phyloP scores from a whole-genome alignment of 2,329 filamentous ascomycete species.

The Claviceps purpurea region DNA sequence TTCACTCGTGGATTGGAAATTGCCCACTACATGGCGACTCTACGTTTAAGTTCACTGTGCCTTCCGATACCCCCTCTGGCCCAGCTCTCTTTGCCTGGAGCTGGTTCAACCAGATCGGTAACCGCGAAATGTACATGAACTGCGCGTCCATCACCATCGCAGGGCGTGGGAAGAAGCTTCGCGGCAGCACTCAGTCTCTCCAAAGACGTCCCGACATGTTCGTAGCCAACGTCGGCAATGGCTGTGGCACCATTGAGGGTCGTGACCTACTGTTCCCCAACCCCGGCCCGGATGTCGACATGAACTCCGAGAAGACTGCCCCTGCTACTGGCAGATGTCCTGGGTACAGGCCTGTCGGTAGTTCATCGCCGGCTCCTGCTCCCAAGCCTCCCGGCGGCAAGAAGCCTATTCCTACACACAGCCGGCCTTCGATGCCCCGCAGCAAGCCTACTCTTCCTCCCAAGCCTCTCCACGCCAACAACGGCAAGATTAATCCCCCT shows the following conservation, averaged over 20 bases:
- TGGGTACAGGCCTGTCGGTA: neutral
- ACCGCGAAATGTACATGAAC: constrained; percentile 81
- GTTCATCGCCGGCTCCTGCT: neutral
- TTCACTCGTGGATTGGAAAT: constrained; percentile 42
- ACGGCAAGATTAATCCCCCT: neutral
- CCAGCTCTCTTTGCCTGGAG: constrained; percentile 62
- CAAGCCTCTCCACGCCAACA: neutral
- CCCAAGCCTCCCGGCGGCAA: neutral
- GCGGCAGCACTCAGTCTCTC: constrained; percentile 29
- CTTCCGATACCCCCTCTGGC: constrained; percentile 43
- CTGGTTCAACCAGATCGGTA: constrained; percentile 65
- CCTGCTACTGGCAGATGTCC: constrained; percentile 22
- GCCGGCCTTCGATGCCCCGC: neutral
- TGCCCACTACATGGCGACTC: constrained; percentile 34
- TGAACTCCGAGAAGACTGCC: constrained; percentile 21
- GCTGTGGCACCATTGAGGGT: constrained; percentile 44
- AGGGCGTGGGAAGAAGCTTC: constrained; percentile 14
- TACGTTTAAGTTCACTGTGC: constrained; percentile 53
- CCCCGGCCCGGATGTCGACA: constrained; percentile 43
- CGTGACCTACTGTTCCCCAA: constrained; percentile 51
- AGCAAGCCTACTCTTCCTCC: neutral
- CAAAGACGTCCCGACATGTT: constrained; percentile 52
- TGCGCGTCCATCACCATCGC: constrained; percentile 58
- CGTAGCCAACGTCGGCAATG: constrained; percentile 51
- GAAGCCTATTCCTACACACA: neutral